phyloP scores from a whole-genome alignment of 192 early-diverging fungal species.

The Funneliformis geosporum region DNA sequence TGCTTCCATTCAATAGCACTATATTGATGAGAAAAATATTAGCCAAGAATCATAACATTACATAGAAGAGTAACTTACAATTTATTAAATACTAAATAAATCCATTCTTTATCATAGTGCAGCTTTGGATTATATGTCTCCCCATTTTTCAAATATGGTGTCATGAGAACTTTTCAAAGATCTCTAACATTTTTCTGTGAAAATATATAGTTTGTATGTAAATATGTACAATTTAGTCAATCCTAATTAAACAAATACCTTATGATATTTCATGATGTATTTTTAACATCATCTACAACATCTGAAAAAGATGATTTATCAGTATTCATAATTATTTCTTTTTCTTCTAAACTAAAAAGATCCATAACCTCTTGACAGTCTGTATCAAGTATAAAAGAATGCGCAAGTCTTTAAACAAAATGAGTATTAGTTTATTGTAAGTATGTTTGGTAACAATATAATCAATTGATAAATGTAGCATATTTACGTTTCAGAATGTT shows the following conservation, averaged over 20 bases:
- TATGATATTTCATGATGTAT: constrained; percentile 11
- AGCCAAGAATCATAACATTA: not conserved
- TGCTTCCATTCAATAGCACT: constrained; percentile 8
- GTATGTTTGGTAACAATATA: constrained; percentile 14
- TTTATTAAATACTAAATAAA: constrained; percentile 13
- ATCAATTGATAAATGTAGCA: constrained; percentile 8
- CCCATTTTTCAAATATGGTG: constrained; percentile 20
- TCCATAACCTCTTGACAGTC: constrained; percentile 18
- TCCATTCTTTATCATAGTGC: not conserved
- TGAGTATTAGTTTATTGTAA: not conserved
- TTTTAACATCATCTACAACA: not conserved
- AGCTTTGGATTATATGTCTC: constrained; percentile 9
- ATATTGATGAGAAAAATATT: constrained; percentile 10
- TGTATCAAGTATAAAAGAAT: constrained; percentile 11
- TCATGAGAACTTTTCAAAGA: constrained; percentile 5
- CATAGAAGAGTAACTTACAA: constrained; percentile 18
- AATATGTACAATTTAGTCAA: not conserved
- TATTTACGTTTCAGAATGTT: constrained; percentile 15
- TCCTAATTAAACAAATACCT: constrained; percentile 25
- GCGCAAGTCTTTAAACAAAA: constrained; percentile 17
- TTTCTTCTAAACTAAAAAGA: constrained; percentile 15
- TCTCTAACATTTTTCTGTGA: constrained; percentile 1
- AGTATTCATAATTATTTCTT: constrained; percentile 12
- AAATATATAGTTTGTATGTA: not conserved
- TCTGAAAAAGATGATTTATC: not conserved